These are phyloP conservation scores for Gentiana macrophylla DNA, from an alignment of 257 asterid species.

Conservation along the genomic window DNA sequence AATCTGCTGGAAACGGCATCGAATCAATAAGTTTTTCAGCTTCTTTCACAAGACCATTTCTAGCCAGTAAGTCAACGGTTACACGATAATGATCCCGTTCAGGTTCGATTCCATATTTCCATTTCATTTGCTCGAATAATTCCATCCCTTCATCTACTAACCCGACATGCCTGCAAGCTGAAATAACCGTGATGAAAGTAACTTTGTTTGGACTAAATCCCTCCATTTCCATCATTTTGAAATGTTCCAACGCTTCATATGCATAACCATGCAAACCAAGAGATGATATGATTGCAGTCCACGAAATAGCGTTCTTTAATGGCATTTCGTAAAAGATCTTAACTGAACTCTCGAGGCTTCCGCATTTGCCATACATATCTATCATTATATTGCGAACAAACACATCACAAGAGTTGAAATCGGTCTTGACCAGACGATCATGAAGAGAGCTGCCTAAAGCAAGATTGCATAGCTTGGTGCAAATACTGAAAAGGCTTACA, in stretches of 20 bases:
- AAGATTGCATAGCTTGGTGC: constrained; percentile 53
- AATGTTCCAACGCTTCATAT: constrained; percentile 45
- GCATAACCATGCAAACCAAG: constrained; percentile 68
- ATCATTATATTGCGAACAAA: constrained; percentile 57
- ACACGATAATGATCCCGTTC: constrained; percentile 64
- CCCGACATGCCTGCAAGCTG: constrained; percentile 83
- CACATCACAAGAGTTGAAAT: constrained; percentile 39
- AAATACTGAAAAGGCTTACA: constrained; percentile 65
- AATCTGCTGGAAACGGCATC: constrained; percentile 82
- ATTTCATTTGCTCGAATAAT: constrained; percentile 45
- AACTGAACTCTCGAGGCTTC: constrained; percentile 40
- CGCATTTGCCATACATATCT: constrained; percentile 88
- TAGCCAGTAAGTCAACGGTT: constrained; percentile 59
- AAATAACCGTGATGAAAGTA: constrained; percentile 47
- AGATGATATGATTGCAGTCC: constrained; percentile 62
- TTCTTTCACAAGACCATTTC: constrained; percentile 52
- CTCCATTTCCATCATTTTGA: constrained; percentile 43
- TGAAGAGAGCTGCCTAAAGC: constrained; percentile 79
- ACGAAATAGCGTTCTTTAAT: constrained; percentile 42
- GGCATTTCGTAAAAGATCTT: constrained; percentile 44
- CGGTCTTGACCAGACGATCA: constrained; percentile 37
- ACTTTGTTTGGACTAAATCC: constrained; percentile 63
- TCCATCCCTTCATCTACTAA: constrained; percentile 62
- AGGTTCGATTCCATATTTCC: constrained; percentile 48
- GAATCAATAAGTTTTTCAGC: constrained; percentile 59